Evolutionary conservation across 805 yeast genomes (phyloP).

Genomic region (Saccharomycopsis fibuligera): DNA sequence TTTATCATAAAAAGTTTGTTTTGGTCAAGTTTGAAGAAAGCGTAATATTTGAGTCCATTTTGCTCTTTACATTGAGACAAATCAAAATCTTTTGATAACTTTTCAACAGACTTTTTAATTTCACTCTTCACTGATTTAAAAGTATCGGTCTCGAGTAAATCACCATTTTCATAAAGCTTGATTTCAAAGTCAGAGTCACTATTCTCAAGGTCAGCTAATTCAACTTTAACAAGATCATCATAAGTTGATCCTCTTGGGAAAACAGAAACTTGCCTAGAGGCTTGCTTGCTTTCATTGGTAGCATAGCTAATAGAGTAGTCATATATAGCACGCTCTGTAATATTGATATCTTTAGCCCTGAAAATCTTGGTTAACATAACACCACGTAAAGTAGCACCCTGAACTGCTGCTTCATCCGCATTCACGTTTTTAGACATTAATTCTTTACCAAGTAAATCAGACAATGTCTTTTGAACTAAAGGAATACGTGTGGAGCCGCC

Average conservation of each 20-base stretch:
- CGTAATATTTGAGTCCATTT: conserved; percentile 32
- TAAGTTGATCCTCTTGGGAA: conserved; percentile 44
- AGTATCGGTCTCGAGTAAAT: conserved; percentile 23
- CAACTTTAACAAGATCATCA: conserved; percentile 31
- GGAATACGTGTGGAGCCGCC: conserved; percentile 96
- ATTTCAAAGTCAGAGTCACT: conserved; percentile 16
- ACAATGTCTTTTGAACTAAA: conserved; percentile 61
- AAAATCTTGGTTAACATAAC: conserved; percentile 64
- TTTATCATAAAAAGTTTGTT: conserved; percentile 46
- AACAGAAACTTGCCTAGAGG: conserved; percentile 25
- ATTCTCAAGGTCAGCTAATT: conserved; percentile 31
- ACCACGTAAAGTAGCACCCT: conserved; percentile 85
- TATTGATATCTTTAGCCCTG: conserved; percentile 52
- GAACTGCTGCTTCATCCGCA: conserved; percentile 91
- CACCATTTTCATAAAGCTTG: conserved; percentile 22
- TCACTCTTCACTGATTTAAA: conserved; percentile 12
- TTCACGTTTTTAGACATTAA: conserved; percentile 75
- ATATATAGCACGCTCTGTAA: conserved; percentile 49
- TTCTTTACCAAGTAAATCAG: conserved; percentile 46
- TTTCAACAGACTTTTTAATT: conserved; percentile 9
- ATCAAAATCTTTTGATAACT: conserved; percentile 9
- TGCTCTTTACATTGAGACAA: conserved; percentile 13
- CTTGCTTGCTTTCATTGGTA: not conserved
- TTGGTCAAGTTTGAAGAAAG: conserved; percentile 38
- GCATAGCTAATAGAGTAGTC: conserved; percentile 34